These are phyloP conservation scores for Nicotiana otophora DNA, from an alignment of 257 asterid genomes.

Conservation along the genomic window DNA sequence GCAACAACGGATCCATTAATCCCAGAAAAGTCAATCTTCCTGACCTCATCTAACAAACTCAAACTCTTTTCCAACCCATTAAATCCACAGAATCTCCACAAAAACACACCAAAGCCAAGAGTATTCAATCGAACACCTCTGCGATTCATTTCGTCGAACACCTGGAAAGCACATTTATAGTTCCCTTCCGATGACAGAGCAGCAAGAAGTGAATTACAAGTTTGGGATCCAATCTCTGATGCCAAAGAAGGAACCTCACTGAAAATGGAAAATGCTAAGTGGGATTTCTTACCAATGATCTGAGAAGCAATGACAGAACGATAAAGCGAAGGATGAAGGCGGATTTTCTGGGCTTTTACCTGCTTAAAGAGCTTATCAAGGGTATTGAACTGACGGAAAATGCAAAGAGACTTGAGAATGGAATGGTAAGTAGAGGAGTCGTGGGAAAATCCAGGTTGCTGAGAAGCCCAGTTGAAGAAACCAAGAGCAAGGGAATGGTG, in stretches of 20 bases:
- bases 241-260: slow-evolving; percentile 21
- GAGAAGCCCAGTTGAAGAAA: slow-evolving; percentile 96
- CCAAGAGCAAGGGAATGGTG: slow-evolving; percentile 77
- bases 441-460: slow-evolving; percentile 82
- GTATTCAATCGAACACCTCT: slow-evolving; percentile 47
- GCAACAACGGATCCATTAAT: slow-evolving; percentile 63
- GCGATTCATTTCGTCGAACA: slow-evolving; percentile 66
- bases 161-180: slow-evolving; percentile 33
- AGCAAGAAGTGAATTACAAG: slow-evolving; percentile 78
- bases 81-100: slow-evolving; percentile 56
- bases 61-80: slow-evolving; percentile 40
- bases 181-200: slow-evolving; percentile 59
- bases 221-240: slow-evolving; percentile 42
- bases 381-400: slow-evolving; percentile 56
- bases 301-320: slow-evolving; percentile 43
- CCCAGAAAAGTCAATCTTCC: slow-evolving; percentile 37
- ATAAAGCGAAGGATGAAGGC: slow-evolving; percentile 41
- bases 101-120: slow-evolving; percentile 73
- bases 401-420: slow-evolving; percentile 65
- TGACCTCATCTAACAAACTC: slow-evolving; percentile 47
- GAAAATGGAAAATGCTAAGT: slow-evolving; percentile 53
- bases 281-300: slow-evolving; percentile 45
- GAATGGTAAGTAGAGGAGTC: slow-evolving; percentile 57
- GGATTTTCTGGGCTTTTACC: slow-evolving; percentile 38
- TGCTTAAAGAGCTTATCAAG: slow-evolving; percentile 57